phyloP scores from a whole-genome alignment of 805 yeast species.

The Candida sithepensis region DNA sequence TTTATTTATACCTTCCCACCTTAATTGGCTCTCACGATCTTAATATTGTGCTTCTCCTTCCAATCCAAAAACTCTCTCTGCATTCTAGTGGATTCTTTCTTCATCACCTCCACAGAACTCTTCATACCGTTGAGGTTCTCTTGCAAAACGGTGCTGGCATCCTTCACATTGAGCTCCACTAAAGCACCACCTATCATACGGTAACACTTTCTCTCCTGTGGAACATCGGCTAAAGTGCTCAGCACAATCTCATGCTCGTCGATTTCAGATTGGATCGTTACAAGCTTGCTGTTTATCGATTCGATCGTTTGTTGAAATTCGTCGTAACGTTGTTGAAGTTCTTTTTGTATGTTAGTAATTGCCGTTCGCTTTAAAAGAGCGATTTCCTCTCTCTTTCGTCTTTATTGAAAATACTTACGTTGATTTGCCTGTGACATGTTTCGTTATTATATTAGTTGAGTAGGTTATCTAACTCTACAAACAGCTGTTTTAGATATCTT shows the following conservation, averaged over 20 bases:
- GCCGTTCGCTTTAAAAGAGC: too few species aligned
- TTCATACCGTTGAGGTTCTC: conserved; percentile 50
- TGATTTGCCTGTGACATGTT: conserved; percentile 1
- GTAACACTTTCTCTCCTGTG: conserved; percentile 69
- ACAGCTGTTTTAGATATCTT: too few species aligned
- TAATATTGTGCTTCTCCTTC: conserved; percentile 48
- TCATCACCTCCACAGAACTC: conserved; percentile 36
- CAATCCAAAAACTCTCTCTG: conserved; percentile 43
- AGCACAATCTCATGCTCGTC: conserved; percentile 51
- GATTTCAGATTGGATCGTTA: conserved; percentile 46
- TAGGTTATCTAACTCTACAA: too few species aligned
- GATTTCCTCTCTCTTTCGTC: too few species aligned
- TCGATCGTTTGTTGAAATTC: conserved; percentile 47
- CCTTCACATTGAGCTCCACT: conserved; percentile 77
- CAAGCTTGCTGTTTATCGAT: conserved; percentile 42
- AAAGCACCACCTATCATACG: conserved; percentile 94
- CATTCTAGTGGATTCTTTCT: conserved; percentile 36
- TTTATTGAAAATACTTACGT: too few species aligned
- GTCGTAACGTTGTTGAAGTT: conserved; percentile 47
- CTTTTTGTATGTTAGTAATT: conserved; percentile 18
- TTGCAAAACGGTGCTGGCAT: conserved; percentile 61
- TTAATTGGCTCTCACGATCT: conserved; percentile 36
- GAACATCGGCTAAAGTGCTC: conserved; percentile 49
- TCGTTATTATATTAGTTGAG: too few species aligned
- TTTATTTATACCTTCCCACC: not conserved